These are phyloP conservation scores for Aureobasidium lini DNA, from an alignment of 2,329 filamentous ascomycete species.

Conservation along the genomic window DNA sequence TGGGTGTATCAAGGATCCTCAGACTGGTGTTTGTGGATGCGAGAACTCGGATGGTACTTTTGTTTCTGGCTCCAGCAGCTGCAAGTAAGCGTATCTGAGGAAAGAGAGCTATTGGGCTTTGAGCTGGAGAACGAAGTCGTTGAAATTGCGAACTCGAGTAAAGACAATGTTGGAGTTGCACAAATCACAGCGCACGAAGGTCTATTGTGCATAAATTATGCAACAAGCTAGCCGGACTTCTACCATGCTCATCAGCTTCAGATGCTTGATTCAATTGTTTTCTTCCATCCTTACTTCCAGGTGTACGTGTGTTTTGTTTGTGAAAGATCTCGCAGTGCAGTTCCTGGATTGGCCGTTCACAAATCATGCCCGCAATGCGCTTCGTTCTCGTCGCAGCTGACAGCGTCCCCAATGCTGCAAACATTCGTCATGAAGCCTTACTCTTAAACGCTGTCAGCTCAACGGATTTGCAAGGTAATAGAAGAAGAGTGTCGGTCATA, in stretches of 20 bases:
- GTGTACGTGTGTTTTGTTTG: no score
- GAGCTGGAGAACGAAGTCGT: no score
- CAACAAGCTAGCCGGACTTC: no score
- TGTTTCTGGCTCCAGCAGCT: constrained; percentile 22
- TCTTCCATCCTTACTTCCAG: no score
- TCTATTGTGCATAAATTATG: neutral
- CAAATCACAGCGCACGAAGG: no score
- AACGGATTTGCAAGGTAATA: neutral
- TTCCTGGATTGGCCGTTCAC: no score
- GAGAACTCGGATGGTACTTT: constrained; percentile 37
- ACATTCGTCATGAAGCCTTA: neutral
- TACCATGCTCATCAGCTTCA: no score
- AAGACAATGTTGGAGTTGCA: no score
- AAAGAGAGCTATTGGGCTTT: neutral
- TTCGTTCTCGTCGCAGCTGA: neutral
- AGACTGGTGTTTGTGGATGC: constrained; percentile 35
- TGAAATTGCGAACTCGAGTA: no score
- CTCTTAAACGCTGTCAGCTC: neutral
- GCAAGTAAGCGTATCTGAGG: neutral
- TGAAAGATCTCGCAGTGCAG: no score
- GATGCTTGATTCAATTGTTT: no score
- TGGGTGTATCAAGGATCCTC: constrained; percentile 34
- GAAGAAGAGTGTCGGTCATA: no score
- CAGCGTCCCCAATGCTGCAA: neutral
- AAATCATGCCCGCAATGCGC: neutral